Evolutionary conservation across 164 flowering plant genomes (phyloP).

Genomic region (Amborella trichopoda): DNA sequence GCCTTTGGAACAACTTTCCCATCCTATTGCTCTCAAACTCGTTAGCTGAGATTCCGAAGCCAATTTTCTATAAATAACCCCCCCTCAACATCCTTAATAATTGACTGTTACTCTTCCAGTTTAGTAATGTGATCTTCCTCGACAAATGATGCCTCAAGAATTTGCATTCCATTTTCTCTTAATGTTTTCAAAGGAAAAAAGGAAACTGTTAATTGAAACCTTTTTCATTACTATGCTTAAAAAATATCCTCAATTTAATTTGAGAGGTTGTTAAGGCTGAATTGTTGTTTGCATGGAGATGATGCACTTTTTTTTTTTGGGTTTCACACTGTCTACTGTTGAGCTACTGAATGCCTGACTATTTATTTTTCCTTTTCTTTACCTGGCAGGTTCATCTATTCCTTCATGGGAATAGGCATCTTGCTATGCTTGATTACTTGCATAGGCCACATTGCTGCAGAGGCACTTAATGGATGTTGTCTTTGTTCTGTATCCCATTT

Average conservation of each 20-base stretch:
- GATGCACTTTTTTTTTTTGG: background rate
- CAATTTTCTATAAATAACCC: no score
- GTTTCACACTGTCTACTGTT: background rate
- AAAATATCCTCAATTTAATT: background rate
- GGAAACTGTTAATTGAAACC: background rate
- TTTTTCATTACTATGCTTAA: background rate
- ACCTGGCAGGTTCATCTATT: constrained; percentile 74
- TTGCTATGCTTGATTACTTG: constrained; percentile 43
- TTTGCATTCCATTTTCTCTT: no score
- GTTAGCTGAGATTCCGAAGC: no score
- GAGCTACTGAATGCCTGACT: background rate
- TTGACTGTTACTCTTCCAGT: no score
- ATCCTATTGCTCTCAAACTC: no score
- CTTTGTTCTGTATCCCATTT: constrained; percentile 77
- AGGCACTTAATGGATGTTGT: constrained; percentile 61
- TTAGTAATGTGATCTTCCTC: no score
- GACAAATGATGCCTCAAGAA: no score
- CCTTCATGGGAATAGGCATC: constrained; percentile 59
- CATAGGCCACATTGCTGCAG: constrained; percentile 70
- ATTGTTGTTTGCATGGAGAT: background rate
- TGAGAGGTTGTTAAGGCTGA: background rate
- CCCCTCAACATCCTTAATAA: no score
- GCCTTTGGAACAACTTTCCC: no score
- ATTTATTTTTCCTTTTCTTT: background rate
- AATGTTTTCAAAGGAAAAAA: no score